Evolutionary conservation across 306 rosid species (phyloP), one percentile per base, ranked within the genome.

Genomic region (Acacia crassicarpa): DNA sequence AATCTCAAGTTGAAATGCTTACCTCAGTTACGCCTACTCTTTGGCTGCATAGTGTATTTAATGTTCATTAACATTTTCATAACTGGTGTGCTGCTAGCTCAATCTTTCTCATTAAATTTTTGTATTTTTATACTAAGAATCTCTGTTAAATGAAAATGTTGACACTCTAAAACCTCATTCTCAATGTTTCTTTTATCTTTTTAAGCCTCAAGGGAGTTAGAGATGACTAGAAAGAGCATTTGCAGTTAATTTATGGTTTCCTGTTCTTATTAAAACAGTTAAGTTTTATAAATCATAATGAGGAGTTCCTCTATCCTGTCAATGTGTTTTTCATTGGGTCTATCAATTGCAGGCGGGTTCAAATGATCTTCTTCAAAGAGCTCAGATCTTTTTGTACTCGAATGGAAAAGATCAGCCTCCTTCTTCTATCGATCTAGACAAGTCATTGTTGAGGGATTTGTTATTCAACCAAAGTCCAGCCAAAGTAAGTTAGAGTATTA

Each of bases 391-490:
- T 89, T 77, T 88, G 83, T 92, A 94, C 33, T 92, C 91, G n/a
- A 93, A 96, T 75, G 99, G 99, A 78, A 92, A 88, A 46, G 85
- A 92, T 82, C 76, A 44, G 4, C 93, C 99, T 87, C 99, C 99
- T 38, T 92, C 99, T 70, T 86, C 98, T 59, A 90, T 96, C 80
- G 93, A 92, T 81, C 86, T 93, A 1, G 92, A 94, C 75, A 96
- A 90, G 82, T 91, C 93, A 1, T 43, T 91, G 84, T 88, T 92
- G 87, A 90, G 85, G 87, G 98, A 93, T 85, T 84, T 94, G 77
- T 83, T 96, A 78, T 96, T 96, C 94, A 94, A 94, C 84, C 97
- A 79, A 81, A 88, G 99, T 89, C 97, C 98, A 22, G 51, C 93
- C 77, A 96, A 94, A 94, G 99, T 96, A 89, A 73, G 88, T 38